Conservation (phyloP, 768 basidiomycete genomes). For the Hypsizygus marmoreus region DNA sequence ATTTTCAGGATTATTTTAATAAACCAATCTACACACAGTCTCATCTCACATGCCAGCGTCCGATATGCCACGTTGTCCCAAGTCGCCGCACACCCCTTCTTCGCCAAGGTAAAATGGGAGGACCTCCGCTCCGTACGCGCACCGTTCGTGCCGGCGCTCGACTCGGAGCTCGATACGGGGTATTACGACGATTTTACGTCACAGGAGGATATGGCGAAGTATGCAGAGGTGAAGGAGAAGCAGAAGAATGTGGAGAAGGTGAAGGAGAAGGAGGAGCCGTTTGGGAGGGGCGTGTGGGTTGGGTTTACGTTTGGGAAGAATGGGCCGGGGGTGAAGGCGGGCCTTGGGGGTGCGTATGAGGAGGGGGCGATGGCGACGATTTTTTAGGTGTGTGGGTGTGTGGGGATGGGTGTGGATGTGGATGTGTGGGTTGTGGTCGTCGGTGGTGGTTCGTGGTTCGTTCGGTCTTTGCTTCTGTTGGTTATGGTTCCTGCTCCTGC, state of each 20-base stretch:
- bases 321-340: slow-evolving; percentile 59
- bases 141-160: slow-evolving; percentile 93
- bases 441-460: no score
- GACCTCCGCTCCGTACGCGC: slow-evolving; percentile 73
- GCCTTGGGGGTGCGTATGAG: slow-evolving; percentile 39
- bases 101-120: slow-evolving; percentile 74
- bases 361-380: slow-evolving; percentile 61
- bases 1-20: no score
- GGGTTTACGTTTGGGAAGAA: slow-evolving; percentile 93
- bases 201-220: slow-evolving; percentile 96
- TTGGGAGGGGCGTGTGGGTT: slow-evolving; percentile 81
- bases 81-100: slow-evolving; percentile 82
- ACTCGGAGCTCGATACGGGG: slow-evolving; percentile 92
- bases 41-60: slow-evolving; percentile 85
- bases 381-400: no score
- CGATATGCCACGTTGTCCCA: slow-evolving; percentile 77
- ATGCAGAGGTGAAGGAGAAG: slow-evolving; percentile 97
- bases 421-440: not conserved
- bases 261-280: slow-evolving; percentile 80
- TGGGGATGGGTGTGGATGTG: not conserved
- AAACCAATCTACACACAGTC: slow-evolving; percentile 52
- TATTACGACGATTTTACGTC: slow-evolving; percentile 93
- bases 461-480: no score
- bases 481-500: no score
- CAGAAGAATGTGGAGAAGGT: slow-evolving; percentile 92